phyloP scores from a whole-genome alignment of 768 basidiomycete genomes.

The Suillus clintonianus region DNA sequence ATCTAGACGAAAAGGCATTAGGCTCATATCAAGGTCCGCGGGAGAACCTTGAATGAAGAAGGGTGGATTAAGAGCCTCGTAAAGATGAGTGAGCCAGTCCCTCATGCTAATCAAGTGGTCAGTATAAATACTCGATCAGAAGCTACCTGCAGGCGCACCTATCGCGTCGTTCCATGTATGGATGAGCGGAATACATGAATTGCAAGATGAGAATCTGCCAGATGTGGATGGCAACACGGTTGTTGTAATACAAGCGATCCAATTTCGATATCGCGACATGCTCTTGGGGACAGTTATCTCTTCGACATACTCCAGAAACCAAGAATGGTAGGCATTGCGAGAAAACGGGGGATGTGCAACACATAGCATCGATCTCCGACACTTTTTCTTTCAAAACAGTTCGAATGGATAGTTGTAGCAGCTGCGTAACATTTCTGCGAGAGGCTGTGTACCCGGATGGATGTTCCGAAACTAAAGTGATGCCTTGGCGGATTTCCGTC shows the following conservation, averaged over 20 bases:
- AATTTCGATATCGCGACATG: slow-evolving; percentile 33
- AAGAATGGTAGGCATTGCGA: slow-evolving; percentile 41
- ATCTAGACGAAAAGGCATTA: slow-evolving; percentile 41
- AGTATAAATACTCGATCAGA: not conserved
- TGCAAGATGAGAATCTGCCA: slow-evolving; percentile 53
- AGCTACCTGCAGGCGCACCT: slow-evolving; percentile 10
- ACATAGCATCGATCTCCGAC: slow-evolving; percentile 33
- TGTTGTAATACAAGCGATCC: slow-evolving; percentile 39
- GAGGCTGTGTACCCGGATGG: slow-evolving; percentile 9
- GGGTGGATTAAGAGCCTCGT: slow-evolving; percentile 52
- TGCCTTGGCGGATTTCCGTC: not conserved
- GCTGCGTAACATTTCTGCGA: slow-evolving; percentile 18
- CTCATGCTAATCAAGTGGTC: not conserved
- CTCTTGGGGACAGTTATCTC: slow-evolving; percentile 34
- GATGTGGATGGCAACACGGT: slow-evolving; percentile 45
- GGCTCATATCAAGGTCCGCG: slow-evolving; percentile 32
- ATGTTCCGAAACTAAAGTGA: not conserved
- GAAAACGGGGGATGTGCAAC: slow-evolving; percentile 32
- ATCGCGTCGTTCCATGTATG: not conserved
- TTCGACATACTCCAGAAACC: slow-evolving; percentile 34
- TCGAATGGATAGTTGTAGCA: slow-evolving; percentile 27
- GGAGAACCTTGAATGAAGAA: slow-evolving; percentile 47
- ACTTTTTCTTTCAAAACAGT: slow-evolving; percentile 31
- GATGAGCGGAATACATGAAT: slow-evolving; percentile 20
- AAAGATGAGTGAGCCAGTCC: slow-evolving; percentile 47